Conservation (phyloP, 257 asterid genomes). For the Jaltomata sinuosa region DNA sequence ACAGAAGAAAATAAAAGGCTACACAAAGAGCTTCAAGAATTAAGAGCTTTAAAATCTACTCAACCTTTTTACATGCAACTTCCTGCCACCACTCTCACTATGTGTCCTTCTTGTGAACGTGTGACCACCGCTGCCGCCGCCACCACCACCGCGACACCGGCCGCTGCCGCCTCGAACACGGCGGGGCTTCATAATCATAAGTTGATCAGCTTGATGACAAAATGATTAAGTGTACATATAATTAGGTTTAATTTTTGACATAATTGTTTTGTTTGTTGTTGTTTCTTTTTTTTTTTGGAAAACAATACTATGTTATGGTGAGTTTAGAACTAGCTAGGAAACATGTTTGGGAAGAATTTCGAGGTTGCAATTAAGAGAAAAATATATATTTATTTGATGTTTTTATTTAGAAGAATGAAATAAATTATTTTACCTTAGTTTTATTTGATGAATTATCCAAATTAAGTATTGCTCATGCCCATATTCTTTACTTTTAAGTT, state of each 20-base stretch:
- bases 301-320: not conserved
- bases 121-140: constrained; percentile 37
- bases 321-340: not conserved
- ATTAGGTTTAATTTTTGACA: not conserved
- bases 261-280: not conserved
- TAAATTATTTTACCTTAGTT: not conserved
- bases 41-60: constrained; percentile 70
- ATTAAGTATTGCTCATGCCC: not conserved
- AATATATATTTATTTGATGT: not conserved
- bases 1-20: constrained; percentile 80
- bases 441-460: not conserved
- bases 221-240: not conserved
- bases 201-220: not conserved
- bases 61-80: constrained; percentile 85
- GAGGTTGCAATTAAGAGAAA: not conserved
- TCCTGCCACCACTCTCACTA: constrained; percentile 86
- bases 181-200: constrained; percentile 12
- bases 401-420: not conserved
- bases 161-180: not conserved
- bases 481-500: not conserved
- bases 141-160: not conserved
- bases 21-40: constrained; percentile 79
- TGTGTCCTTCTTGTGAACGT: constrained; percentile 89
- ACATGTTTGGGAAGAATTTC: not conserved
- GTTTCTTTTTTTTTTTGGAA: not conserved